phyloP scores from a whole-genome alignment of 1,284 basidiomycete species.

The Malassezia pachydermatis region DNA sequence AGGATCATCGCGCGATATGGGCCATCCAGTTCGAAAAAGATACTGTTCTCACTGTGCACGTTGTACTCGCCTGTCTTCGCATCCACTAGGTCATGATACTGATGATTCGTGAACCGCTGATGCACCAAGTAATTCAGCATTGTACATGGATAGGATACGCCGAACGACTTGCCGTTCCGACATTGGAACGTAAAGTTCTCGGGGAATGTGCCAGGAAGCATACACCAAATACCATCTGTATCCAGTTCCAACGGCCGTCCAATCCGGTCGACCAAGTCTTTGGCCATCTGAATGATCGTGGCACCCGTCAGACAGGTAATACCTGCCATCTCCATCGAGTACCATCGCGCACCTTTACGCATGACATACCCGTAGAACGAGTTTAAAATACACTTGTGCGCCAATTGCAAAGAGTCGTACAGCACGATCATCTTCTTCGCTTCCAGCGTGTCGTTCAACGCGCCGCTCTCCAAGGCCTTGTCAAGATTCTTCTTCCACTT shows the following conservation, averaged over 20 bases:
- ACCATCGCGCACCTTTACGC: constrained; percentile 98
- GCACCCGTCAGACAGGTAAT: constrained; percentile 99
- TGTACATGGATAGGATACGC: constrained; percentile 95
- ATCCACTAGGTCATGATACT: constrained; percentile 83
- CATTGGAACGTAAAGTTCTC: constrained; percentile 96
- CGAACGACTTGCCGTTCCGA: constrained; percentile 72
- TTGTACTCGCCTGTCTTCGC: constrained; percentile 59
- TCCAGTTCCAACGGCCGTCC: constrained; percentile 94
- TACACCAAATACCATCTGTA: constrained; percentile 99
- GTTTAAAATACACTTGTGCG: constrained; percentile 99
- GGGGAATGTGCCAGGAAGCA: constrained; percentile 94
- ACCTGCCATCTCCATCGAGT: constrained; percentile 99
- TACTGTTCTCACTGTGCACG: constrained; percentile 93
- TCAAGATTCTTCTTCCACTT: constrained; percentile 99
- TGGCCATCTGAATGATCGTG: constrained; percentile 98
- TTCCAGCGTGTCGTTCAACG: constrained; percentile 62
- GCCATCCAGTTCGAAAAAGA: constrained; percentile 98
- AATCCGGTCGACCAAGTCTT: constrained; percentile 85
- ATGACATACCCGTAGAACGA: constrained; percentile 99
- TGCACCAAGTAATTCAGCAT: constrained; percentile 99
- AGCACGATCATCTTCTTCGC: constrained; percentile 99
- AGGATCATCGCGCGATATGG: constrained; percentile 99
- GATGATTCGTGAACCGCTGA: constrained; percentile 89
- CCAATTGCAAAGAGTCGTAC: constrained; percentile 97
- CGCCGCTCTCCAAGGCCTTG: constrained; percentile 59